Evolutionary conservation across 164 flowering plant genomes (phyloP), one percentile per base, ranked within the genome.

Genomic region (Liriodendron chinense): DNA sequence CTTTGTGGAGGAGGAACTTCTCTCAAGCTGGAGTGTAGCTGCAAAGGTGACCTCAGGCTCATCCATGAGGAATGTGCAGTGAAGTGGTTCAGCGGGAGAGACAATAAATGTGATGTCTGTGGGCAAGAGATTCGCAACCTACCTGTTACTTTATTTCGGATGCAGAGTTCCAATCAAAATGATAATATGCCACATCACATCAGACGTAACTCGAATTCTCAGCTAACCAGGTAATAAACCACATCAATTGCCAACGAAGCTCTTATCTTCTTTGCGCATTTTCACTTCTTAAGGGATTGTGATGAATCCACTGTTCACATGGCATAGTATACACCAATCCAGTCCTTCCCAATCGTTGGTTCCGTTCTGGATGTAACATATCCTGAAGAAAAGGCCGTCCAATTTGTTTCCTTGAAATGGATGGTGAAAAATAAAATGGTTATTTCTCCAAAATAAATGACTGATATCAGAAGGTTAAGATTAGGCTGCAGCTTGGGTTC

Each of bases 11-110:
- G 85, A 78, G 87, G 87, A 78, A 87, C 83, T 71, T 88, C 89
- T 24, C 83, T 94, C 28, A 90, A 90, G 82, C 87, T 93, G 94
- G 97, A 91, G 75, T 94, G 98, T 85, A 88, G 93, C 80, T 94
- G 98, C 86, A 94, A 89, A 85, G 97, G 98, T 80, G 97, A 87
- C 69, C 93, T 94, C 71, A 81, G 84, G 78, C 91, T 94, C 73
- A 78, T 91, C 16, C 98, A 93, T 74, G 92, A 93, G 85, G 88
- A 85, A 24, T 94, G 98, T 88, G 93, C 91, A 43, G 70, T 90
- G 63, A 89, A 83, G 80, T 94, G 98, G 98, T 92, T 94, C 83
- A 85, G 89, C 74, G 78, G 82, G 34, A 94, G 77, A 85, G 90
- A 91, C 63, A 93, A 83, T 75, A 82, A 18, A 5, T 94, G 98